phyloP scores from a whole-genome alignment of 352 stramenopile species.

The Detonula confervacea region DNA sequence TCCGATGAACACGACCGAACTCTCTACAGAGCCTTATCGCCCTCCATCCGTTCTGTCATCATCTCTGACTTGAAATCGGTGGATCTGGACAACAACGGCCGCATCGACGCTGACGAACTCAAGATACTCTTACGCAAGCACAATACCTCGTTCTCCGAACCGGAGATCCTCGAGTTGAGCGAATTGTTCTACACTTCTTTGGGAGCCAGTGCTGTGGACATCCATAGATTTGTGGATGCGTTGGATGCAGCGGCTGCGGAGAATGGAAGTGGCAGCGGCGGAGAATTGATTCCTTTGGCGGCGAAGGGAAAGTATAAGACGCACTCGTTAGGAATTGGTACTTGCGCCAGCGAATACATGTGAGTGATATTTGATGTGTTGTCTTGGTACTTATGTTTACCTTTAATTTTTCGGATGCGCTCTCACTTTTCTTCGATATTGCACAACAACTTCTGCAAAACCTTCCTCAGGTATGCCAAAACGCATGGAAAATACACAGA shows the following conservation, averaged over 20 bases:
- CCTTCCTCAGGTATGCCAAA: slow-evolving; percentile 51
- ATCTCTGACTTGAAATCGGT: slow-evolving; percentile 30
- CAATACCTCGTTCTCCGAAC: slow-evolving; percentile 64
- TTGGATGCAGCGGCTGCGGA: slow-evolving; percentile 48
- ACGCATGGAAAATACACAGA: slow-evolving; percentile 69
- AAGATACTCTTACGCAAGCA: slow-evolving; percentile 68
- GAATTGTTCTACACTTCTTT: slow-evolving; percentile 78
- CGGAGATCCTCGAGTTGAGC: slow-evolving; percentile 72
- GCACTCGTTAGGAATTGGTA: slow-evolving; percentile 71
- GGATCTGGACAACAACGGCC: slow-evolving; percentile 42
- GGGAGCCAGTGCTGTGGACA: slow-evolving; percentile 52
- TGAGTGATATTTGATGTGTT: slow-evolving; percentile 18
- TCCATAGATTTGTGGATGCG: slow-evolving; percentile 74
- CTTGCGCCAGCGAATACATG: slow-evolving; percentile 69
- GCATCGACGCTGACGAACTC: slow-evolving; percentile 74
- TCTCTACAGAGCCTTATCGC: background rate
- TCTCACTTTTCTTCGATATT: background rate
- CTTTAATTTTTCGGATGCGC: background rate
- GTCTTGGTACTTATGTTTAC: background rate
- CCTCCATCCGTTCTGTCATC: slow-evolving; percentile 33
- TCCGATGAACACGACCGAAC: background rate
- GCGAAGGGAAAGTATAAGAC: slow-evolving; percentile 41
- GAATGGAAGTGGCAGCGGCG: background rate
- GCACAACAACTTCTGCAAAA: no score
- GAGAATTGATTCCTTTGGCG: background rate